These are phyloP conservation scores for Leucogyrophana mollusca DNA, from an alignment of 768 basidiomycete species.

Conservation along the genomic window DNA sequence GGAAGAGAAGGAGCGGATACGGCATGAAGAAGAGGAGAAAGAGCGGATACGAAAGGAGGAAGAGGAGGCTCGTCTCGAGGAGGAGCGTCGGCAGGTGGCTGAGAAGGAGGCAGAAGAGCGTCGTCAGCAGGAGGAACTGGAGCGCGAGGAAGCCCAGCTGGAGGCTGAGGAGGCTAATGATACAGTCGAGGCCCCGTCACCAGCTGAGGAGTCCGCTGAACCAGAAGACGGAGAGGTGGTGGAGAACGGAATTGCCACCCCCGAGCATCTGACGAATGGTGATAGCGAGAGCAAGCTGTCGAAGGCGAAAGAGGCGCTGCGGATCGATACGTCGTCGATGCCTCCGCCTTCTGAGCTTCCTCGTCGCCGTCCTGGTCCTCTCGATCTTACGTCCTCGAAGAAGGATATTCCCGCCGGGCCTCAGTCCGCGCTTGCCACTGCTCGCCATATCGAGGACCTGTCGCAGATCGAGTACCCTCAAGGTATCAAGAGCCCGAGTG, in stretches of 20 bases:
- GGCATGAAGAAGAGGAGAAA: conserved; percentile 31
- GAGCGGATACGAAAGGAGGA: conserved; percentile 35
- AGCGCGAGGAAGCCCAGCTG: conserved; percentile 9
- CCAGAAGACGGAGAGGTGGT: conserved; percentile 37
- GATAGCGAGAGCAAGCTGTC: conserved; percentile 40
- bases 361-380: conserved; percentile 62
- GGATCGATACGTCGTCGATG: conserved; percentile 60
- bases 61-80: conserved; percentile 37
- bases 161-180: conserved; percentile 28
- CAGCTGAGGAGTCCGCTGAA: conserved; percentile 46
- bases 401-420: conserved; percentile 16
- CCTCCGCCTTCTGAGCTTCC: conserved; percentile 39
- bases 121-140: conserved; percentile 20
- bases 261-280: conserved; percentile 27
- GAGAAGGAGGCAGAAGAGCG: conserved; percentile 34
- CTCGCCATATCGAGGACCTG: conserved; percentile 84
- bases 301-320: conserved; percentile 51
- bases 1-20: conserved; percentile 21
- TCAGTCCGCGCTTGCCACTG: conserved; percentile 72
- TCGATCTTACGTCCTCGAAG: conserved; percentile 63
- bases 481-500: conserved; percentile 75
- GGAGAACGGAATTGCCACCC: conserved; percentile 30
- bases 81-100: conserved; percentile 36
- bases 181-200: conserved; percentile 29
- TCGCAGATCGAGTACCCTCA: conserved; percentile 77